These are phyloP conservation scores for Boletus tylopilopsis DNA, from an alignment of 768 basidiomycete species.

Conservation along the genomic window DNA sequence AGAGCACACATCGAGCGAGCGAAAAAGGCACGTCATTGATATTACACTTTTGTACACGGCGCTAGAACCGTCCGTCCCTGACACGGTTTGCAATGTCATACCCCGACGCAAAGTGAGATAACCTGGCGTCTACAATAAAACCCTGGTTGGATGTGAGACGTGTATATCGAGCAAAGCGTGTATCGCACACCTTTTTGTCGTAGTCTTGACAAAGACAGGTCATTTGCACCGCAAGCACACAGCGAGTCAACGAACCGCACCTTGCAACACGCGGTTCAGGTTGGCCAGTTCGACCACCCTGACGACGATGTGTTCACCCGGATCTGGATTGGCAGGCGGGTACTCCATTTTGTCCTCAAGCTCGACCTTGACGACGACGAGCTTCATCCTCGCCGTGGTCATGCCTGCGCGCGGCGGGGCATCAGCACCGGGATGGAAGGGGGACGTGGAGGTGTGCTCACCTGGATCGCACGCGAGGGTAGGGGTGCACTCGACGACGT, in stretches of 20 bases:
- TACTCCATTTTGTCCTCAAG: slow-evolving; percentile 64
- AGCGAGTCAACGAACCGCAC: slow-evolving; percentile 34
- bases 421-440: too few relatives aligned
- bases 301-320: slow-evolving; percentile 81
- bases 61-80: slow-evolving; percentile 25
- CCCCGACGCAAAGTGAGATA: slow-evolving; percentile 74
- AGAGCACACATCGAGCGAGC: slow-evolving; percentile 70
- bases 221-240: not conserved
- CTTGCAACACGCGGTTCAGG: slow-evolving; percentile 60
- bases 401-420: slow-evolving; percentile 56
- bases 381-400: slow-evolving; percentile 91
- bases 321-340: slow-evolving; percentile 73
- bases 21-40: slow-evolving; percentile 45
- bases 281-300: slow-evolving; percentile 66
- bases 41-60: not conserved
- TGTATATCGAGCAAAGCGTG: not conserved
- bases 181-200: slow-evolving; percentile 44
- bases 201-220: slow-evolving; percentile 46
- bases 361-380: slow-evolving; percentile 67
- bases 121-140: slow-evolving; percentile 69
- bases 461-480: slow-evolving; percentile 70
- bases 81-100: slow-evolving; percentile 52
- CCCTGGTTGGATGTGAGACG: slow-evolving; percentile 35
- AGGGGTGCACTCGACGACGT: slow-evolving; percentile 60
- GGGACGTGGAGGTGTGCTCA: slow-evolving; percentile 18